Percentiles rank a stretch among this genome's conserved stretches.
Evolutionary conservation across 139 green algal genomes (phyloP).

Genomic region (Mesostigma viride): DNA sequence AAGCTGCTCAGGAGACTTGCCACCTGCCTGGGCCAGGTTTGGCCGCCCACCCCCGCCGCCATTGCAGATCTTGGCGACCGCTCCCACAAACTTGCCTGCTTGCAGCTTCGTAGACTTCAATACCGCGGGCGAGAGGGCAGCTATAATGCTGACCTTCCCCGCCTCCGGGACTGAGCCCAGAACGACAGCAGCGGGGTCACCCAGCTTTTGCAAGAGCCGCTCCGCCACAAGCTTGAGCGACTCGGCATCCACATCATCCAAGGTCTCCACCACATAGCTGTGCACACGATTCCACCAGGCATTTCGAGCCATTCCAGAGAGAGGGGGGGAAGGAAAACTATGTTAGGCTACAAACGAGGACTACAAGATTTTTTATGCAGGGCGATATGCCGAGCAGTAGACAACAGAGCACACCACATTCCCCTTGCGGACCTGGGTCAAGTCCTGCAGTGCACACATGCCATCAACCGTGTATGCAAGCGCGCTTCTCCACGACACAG

Average conservation of each 20-base stretch:
- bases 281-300: too few species aligned
- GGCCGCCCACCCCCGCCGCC: slow-evolving; percentile 79
- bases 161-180: slow-evolving; percentile 40
- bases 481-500: too few species aligned
- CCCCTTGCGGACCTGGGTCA: too few species aligned
- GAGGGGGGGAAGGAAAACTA: too few species aligned
- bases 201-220: slow-evolving; percentile 44
- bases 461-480: too few species aligned
- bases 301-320: too few species aligned
- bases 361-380: too few species aligned
- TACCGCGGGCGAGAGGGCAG: slow-evolving; percentile 6
- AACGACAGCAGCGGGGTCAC: slow-evolving; percentile 59
- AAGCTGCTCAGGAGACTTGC: slow-evolving; percentile 50
- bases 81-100: slow-evolving; percentile 73
- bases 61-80: slow-evolving; percentile 75
- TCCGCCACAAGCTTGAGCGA: slow-evolving; percentile 48
- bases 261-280: slow-evolving; percentile 52
- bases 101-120: slow-evolving; percentile 29
- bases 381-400: too few species aligned
- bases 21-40: slow-evolving; percentile 75
- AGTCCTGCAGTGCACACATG: too few species aligned
- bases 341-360: too few species aligned
- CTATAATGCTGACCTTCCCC: slow-evolving; percentile 31
- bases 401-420: too few species aligned
- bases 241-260: slow-evolving; percentile 64